A percentile compares a stretch with the other conserved stretches of the same genome.
Conservation (phyloP, 345 rosid genomes). For the Linum lewisii region DNA sequence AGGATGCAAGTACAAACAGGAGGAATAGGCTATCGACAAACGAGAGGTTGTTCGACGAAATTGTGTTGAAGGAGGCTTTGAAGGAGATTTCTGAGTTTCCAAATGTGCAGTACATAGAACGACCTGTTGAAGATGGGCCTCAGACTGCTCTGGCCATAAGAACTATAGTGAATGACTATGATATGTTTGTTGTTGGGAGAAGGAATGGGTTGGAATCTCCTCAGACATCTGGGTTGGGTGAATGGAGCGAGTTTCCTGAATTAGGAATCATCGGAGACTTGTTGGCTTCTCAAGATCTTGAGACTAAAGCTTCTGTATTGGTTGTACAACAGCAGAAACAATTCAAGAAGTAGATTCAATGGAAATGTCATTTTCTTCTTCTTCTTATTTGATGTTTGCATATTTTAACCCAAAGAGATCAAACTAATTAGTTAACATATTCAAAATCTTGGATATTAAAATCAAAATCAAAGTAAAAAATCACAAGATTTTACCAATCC, state of each 20-base stretch:
- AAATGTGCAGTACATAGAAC: not conserved
- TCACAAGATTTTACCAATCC: too few species aligned
- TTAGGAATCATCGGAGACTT: constrained; percentile 9
- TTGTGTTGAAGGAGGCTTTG: not conserved
- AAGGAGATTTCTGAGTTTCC: not conserved
- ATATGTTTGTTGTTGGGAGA: constrained; percentile 7
- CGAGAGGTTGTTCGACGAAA: not conserved
- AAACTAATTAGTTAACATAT: too few species aligned
- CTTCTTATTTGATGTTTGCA: too few species aligned
- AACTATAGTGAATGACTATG: not conserved
- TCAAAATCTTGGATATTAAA: too few species aligned
- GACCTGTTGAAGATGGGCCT: not conserved
- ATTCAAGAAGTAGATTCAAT: not conserved
- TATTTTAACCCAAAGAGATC: too few species aligned
- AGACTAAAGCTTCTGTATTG: not conserved
- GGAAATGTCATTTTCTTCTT: too few species aligned
- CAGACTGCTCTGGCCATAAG: not conserved
- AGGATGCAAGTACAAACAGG: too few species aligned
- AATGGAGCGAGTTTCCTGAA: constrained; percentile 11
- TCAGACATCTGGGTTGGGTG: constrained; percentile 3
- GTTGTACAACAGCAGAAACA: not conserved
- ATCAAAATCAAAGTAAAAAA: too few species aligned
- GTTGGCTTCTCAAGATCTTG: not conserved
- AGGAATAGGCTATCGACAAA: not conserved
- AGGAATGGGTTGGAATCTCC: not conserved